Base-by-base conservation (phyloP, 208 protist species). In the Trypanosomatidae sp. region DNA sequence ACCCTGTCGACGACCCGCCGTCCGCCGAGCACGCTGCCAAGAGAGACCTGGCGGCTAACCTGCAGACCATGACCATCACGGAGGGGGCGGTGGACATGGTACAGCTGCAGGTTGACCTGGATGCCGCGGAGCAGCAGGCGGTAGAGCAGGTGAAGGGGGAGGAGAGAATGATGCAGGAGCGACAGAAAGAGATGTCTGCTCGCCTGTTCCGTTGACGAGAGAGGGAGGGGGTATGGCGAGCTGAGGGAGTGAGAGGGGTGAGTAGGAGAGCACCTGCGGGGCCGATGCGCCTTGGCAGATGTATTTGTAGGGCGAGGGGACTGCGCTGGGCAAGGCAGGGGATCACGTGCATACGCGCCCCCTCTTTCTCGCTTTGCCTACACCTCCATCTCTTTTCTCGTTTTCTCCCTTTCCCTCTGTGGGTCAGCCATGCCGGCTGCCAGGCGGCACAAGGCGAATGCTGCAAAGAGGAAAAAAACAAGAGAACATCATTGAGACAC, bases 11-110 rank as follows among this genome's bases (percentile, higher is more conserved):
- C 70, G 88, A 92, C 53, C 86, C 89, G 39, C 76, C 88, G 8
- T 86, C 86, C 12, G 77, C 86, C 36, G 92, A 94, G 69, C 92
- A 96, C 67, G 79, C 62, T 12, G 72, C 69, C 13, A 83, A 84
- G 71, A 73, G 79, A 8, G 80, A 91, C 30, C 58, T 86, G 44
- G 68, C 80, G 28, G 22, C 90, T 22, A 73, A 92, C 28, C 46
- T 97, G 74, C 91, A 92, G 71, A 92, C 87, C 53, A 94, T 95
- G 81, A 91, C 80, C 19, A 79, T 93, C 71, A 71, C 91, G 9
- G 55, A 80, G 5, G 82, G 81, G 17, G 73, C 68, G 33, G 88
- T 96, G 17, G 81, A 90, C 62, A 92, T 96, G 85, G 70, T 68
- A 7, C 69, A 60, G 17, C 69, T 96, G 10, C 70, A 90, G 79